phyloP scores from a whole-genome alignment of 2,329 filamentous ascomycete species.

The Alternaria conjuncta region DNA sequence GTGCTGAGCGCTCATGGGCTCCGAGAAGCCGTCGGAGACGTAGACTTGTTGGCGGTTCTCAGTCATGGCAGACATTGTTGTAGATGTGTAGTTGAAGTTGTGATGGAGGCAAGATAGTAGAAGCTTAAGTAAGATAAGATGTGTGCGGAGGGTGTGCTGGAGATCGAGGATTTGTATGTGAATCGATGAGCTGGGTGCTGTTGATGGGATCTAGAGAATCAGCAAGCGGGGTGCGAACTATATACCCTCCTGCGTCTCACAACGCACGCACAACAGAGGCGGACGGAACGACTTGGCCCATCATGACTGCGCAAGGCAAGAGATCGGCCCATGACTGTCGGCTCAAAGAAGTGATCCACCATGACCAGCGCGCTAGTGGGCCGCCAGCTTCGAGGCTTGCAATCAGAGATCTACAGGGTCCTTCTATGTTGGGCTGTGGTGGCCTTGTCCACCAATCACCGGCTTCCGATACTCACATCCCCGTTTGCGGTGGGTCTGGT shows the following conservation, averaged over 20 bases:
- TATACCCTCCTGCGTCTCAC: conserved; percentile 29
- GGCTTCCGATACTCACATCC: conserved; percentile 14
- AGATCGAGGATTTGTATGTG: conserved; percentile 8
- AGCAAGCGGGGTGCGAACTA: conserved; percentile 28
- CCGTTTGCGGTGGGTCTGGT: conserved; percentile 6
- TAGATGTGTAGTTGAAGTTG: background rate
- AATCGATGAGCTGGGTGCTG: conserved; percentile 1
- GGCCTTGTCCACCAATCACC: conserved; percentile 15
- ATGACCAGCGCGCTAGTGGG: conserved; percentile 9
- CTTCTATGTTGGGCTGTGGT: conserved; percentile 19
- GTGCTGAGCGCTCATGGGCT: conserved; percentile 51
- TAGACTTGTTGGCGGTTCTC: conserved; percentile 41
- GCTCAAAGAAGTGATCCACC: conserved; percentile 25
- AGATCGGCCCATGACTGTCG: conserved; percentile 31
- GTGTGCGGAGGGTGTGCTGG: background rate
- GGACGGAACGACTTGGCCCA: conserved; percentile 11
- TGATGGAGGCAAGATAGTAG: background rate
- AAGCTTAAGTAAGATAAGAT: background rate
- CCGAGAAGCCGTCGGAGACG: conserved; percentile 49
- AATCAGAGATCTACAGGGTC: conserved; percentile 43
- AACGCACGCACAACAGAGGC: conserved; percentile 10
- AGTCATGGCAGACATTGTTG: conserved; percentile 30
- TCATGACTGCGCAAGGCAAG: conserved; percentile 26
- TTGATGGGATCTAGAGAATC: background rate
- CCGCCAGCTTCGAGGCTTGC: conserved; percentile 20